Evolutionary conservation across 305 asterid species (phyloP), one percentile per base, ranked within the genome.

Genomic region (Lippia alba): DNA sequence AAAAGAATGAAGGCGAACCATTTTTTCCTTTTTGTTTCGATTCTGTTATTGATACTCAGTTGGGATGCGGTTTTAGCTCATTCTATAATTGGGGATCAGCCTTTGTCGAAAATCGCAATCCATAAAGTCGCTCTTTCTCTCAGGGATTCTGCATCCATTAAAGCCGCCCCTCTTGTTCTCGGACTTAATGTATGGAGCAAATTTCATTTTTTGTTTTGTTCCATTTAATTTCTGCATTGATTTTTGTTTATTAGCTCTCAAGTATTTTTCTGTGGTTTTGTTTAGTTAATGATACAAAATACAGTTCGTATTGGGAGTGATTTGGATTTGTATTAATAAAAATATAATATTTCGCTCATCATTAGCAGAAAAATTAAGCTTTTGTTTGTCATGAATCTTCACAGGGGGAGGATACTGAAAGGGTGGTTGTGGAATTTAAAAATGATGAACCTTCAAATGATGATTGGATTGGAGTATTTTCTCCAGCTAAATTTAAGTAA

Each of bases 381-480:
- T 76, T 32, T 64, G 14, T 44, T 73, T 40, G 40, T 39, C 20
- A 4, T 60, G 7, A 77, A 59, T 68, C 16, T 44, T 81, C 50
- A 71, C 84, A 88, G 98, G 96, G 96, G 41, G 87, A 83, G 53
- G 89, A 88, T 80, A 77, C 84, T 3, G 89, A 64, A 55, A 79
- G 89, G 91, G 88, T 91, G 7, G 81, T 73, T 45, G 88, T 89
- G 70, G 79, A 81, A 71, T 71, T 77, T 67, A 77, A 72, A 14
- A 81, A 83, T 49, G 84, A 76, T 44, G 53, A 83, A 39, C 97
- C 99, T 10, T 82, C 91, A 9, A 58, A 74, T 56, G 89, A 86
- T 83, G 94, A 94, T 75, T 94, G 99, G 99, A 65, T 94, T 79
- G 99, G 91, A 55, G 96, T 94, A 16, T 94, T 91, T 75, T 94